These are phyloP conservation scores for Gossypium gossypioides DNA, from an alignment of 441 rosid genomes.

Conservation along the genomic window DNA sequence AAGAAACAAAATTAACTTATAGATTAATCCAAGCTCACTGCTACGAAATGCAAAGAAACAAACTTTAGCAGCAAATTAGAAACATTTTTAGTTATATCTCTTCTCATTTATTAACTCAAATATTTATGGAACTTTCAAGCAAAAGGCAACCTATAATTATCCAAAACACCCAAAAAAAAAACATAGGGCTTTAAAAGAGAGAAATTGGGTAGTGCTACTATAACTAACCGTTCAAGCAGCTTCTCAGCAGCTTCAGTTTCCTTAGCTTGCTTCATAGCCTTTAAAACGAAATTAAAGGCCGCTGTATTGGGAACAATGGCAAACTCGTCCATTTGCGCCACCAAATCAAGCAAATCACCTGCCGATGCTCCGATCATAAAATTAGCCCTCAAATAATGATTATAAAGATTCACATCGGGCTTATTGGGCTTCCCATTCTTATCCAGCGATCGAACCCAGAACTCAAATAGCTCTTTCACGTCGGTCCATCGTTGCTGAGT, in stretches of 20 bases:
- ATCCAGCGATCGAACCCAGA: conserved; percentile 71
- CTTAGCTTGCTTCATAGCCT: conserved; percentile 56
- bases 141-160: not conserved
- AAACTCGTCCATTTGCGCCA: conserved; percentile 56
- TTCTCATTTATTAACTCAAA: not conserved
- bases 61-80: too few relatives aligned
- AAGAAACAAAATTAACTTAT: not conserved
- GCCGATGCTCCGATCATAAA: conserved; percentile 52
- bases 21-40: not conserved
- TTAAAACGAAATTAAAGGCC: conserved; percentile 63
- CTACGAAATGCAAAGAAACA: too few relatives aligned
- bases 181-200: not conserved
- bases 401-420: conserved; percentile 65
- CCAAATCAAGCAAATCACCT: conserved; percentile 53
- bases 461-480: conserved; percentile 62
- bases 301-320: conserved; percentile 56
- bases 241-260: conserved; percentile 64
- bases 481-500: conserved; percentile 72
- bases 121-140: not conserved
- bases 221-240: conserved; percentile 57
- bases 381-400: conserved; percentile 74
- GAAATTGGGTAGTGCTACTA: not conserved
- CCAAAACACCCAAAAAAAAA: not conserved
- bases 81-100: not conserved
- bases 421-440: conserved; percentile 65